A percentile compares a stretch with the other conserved stretches of the same genome.
phyloP scores from a whole-genome alignment of 805 yeast species.

The Candida pini region DNA sequence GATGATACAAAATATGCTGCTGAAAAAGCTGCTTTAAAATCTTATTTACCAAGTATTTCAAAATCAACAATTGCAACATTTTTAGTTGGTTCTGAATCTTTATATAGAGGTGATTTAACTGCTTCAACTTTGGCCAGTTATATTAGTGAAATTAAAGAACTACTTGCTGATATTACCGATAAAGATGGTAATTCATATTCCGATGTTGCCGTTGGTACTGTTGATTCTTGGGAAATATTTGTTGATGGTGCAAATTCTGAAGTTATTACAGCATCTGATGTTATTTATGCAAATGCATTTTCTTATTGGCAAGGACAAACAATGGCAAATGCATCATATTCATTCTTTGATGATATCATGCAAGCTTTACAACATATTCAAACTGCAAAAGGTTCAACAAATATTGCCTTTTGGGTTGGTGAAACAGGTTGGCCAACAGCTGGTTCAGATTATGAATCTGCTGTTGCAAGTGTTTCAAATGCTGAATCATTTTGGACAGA shows the following conservation, averaged over 20 bases:
- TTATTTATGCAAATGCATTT: conserved; percentile 90
- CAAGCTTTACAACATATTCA: conserved; percentile 91
- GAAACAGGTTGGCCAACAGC: conserved; percentile 97
- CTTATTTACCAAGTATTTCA: conserved; percentile 69
- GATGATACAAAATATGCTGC: conserved; percentile 71
- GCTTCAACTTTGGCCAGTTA: conserved; percentile 66
- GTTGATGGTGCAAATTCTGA: conserved; percentile 71
- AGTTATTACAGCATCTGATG: conserved; percentile 77
- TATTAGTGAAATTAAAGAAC: conserved; percentile 56
- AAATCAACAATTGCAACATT: conserved; percentile 65
- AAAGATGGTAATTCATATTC: conserved; percentile 75
- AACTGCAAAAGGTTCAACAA: conserved; percentile 78
- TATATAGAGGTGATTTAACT: conserved; percentile 83
- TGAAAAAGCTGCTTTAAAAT: conserved; percentile 67
- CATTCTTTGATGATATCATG: conserved; percentile 96
- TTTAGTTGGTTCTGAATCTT: conserved; percentile 93
- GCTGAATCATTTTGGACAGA: conserved; percentile 82
- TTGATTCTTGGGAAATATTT: conserved; percentile 91
- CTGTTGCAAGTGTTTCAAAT: conserved; percentile 65
- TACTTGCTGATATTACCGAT: conserved; percentile 60
- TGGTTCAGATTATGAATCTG: conserved; percentile 64
- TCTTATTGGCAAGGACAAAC: conserved; percentile 99
- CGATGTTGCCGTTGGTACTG: conserved; percentile 79
- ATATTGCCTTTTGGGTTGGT: conserved; percentile 90
- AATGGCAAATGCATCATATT: conserved; percentile 73